Percentiles rank a stretch among this genome's conserved stretches.
phyloP scores from a whole-genome alignment of 2,329 filamentous ascomycete genomes.

The Cytospora mali region DNA sequence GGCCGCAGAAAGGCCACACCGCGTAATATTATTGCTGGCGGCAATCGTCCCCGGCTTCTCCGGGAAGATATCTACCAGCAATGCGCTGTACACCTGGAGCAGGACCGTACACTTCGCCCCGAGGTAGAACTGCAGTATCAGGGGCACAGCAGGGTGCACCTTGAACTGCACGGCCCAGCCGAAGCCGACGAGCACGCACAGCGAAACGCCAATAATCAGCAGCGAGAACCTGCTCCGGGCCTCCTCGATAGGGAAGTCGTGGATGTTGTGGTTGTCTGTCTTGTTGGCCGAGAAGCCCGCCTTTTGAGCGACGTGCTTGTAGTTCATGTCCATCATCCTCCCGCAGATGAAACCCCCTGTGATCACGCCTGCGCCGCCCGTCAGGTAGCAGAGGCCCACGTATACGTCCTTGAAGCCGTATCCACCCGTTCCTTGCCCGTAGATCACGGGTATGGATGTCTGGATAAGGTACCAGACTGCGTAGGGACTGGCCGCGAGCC shows the following conservation, averaged over 20 bases:
- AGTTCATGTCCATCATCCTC: constrained; percentile 63
- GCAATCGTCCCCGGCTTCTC: constrained; percentile 58
- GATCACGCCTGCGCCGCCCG: constrained; percentile 49
- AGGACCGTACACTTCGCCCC: constrained; percentile 57
- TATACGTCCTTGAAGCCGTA: constrained; percentile 51
- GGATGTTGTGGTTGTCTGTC: constrained; percentile 51
- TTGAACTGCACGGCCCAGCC: constrained; percentile 56
- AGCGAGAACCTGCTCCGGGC: constrained; percentile 54
- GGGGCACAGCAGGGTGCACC: constrained; percentile 51
- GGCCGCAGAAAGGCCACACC: constrained; percentile 58
- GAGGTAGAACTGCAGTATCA: constrained; percentile 56
- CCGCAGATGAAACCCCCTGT: constrained; percentile 53
- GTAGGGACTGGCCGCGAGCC: constrained; percentile 43
- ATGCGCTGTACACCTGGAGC: constrained; percentile 59
- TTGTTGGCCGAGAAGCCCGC: constrained; percentile 59
- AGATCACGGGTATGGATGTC: constrained; percentile 52
- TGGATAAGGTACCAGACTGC: constrained; percentile 55
- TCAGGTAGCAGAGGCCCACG: constrained; percentile 52
- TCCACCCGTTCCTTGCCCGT: constrained; percentile 48
- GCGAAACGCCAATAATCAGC: constrained; percentile 55
- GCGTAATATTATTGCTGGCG: constrained; percentile 60
- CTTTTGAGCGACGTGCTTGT: constrained; percentile 61
- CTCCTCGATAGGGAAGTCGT: constrained; percentile 53
- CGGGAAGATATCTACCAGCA: constrained; percentile 62
- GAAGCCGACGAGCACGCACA: constrained; percentile 53